These are phyloP conservation scores for Penicillium sp. DNA, from an alignment of 2,329 filamentous ascomycete genomes.

Conservation along the genomic window DNA sequence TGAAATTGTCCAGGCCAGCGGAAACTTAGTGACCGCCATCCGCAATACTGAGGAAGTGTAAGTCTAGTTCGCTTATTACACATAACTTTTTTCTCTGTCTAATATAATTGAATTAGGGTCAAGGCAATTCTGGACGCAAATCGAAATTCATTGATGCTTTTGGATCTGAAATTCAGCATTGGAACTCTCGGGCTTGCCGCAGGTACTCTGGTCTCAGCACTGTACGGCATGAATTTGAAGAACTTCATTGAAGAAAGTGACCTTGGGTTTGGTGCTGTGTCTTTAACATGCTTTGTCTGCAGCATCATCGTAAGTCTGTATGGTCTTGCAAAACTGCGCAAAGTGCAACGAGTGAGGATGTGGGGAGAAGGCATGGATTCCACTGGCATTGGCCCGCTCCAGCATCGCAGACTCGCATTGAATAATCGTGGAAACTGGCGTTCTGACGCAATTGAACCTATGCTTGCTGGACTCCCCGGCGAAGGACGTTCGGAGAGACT, in stretches of 20 bases:
- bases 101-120: constrained; percentile 54
- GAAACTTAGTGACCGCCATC: constrained; percentile 89
- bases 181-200: constrained; percentile 91
- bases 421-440: constrained; percentile 38
- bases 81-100: constrained; percentile 7
- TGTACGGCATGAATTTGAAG: constrained; percentile 99
- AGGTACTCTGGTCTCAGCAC: constrained; percentile 90
- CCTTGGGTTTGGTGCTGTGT: constrained; percentile 77
- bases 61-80: constrained; percentile 29
- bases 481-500: constrained; percentile 35
- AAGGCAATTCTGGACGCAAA: constrained; percentile 97
- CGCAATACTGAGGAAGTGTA: constrained; percentile 98
- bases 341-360: constrained; percentile 87
- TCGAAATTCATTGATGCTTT: constrained; percentile 94
- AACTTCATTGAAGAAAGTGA: constrained; percentile 96
- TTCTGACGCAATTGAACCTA: constrained; percentile 40
- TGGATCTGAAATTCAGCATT: constrained; percentile 94
- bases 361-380: constrained; percentile 56
- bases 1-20: constrained; percentile 93
- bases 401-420: constrained; percentile 22
- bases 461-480: constrained; percentile 36
- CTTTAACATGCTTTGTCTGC: constrained; percentile 64
- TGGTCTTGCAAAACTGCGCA: constrained; percentile 76
- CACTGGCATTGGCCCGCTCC: constrained; percentile 24
- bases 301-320: constrained; percentile 77